Evolutionary conservation across 2,329 filamentous ascomycete species (phyloP).

Genomic region (Arthrobotrys sinensis): DNA sequence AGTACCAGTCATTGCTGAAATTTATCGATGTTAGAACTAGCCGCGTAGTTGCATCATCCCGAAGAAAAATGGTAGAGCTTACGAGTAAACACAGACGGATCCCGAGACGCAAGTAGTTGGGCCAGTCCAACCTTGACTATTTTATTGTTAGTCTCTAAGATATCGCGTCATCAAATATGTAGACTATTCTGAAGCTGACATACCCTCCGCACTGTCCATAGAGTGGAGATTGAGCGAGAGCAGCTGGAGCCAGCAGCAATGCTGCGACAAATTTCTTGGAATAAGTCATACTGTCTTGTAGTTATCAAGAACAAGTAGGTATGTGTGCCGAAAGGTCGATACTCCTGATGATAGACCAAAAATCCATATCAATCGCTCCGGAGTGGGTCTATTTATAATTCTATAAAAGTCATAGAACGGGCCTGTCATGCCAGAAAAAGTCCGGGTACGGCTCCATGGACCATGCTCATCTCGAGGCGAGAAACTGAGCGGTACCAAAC

Average conservation of each 20-base stretch:
- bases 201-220: constrained; percentile 58
- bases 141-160: not conserved
- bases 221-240: constrained; percentile 41
- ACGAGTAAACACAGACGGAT: constrained; percentile 47
- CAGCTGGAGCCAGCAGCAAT: constrained; percentile 32
- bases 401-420: not conserved
- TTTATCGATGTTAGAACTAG: not conserved
- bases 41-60: not conserved
- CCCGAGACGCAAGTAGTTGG: constrained; percentile 47
- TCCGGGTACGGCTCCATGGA: not conserved
- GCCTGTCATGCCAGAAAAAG: not conserved
- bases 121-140: constrained; percentile 48
- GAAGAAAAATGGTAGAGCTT: not conserved
- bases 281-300: constrained; percentile 18
- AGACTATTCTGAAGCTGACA: not conserved
- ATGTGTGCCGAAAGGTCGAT: not conserved
- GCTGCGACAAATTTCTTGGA: constrained; percentile 35
- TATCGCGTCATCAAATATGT: not conserved
- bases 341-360: not conserved
- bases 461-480: constrained; percentile 9
- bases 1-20: constrained; percentile 47
- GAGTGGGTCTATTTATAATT: constrained; percentile 30
- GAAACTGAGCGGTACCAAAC: constrained; percentile 32
- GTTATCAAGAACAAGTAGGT: not conserved
- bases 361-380: not conserved